Percentiles rank a stretch among this genome's conserved stretches.
Conservation (phyloP, 139 green algal genomes). For the Chlorella sorokiniana region DNA sequence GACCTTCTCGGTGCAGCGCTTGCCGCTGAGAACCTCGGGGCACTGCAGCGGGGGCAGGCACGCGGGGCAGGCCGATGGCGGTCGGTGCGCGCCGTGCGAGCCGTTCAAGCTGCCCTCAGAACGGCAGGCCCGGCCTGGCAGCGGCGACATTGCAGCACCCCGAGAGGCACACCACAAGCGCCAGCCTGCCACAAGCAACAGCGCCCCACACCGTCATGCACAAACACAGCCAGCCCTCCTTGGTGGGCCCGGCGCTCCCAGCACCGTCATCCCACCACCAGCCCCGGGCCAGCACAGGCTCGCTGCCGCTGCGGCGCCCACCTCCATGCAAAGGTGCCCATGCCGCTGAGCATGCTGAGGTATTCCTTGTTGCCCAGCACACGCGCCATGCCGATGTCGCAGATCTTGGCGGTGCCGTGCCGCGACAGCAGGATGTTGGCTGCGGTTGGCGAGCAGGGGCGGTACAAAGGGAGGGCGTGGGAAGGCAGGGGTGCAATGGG, state of each 20-base stretch:
- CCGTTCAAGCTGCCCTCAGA: too few relatives aligned
- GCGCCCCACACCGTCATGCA: too few relatives aligned
- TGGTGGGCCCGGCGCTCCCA: too few relatives aligned
- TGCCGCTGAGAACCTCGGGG: constrained; percentile 51
- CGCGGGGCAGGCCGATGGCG: not conserved
- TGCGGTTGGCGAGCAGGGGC: not conserved
- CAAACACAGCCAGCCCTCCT: too few relatives aligned
- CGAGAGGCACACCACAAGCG: not conserved
- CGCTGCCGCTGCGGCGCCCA: not conserved
- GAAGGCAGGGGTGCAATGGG: not conserved
- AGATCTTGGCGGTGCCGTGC: constrained; percentile 41
- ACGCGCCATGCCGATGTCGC: constrained; percentile 50
- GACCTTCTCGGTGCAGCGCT: constrained; percentile 35
- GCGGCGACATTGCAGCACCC: not conserved
- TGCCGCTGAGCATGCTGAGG: constrained; percentile 29
- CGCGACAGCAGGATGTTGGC: constrained; percentile 53
- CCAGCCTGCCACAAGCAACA: too few relatives aligned
- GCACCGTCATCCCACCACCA: not conserved
- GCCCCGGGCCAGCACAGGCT: not conserved
- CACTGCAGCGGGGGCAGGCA: constrained; percentile 12
- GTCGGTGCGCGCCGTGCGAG: not conserved
- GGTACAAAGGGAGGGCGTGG: not conserved
- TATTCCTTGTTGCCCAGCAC: constrained; percentile 51
- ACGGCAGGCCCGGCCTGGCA: too few relatives aligned
- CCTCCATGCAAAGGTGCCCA: constrained; percentile 50